phyloP scores from a whole-genome alignment of 441 rosid genomes.

The Populus trichocarpa region DNA sequence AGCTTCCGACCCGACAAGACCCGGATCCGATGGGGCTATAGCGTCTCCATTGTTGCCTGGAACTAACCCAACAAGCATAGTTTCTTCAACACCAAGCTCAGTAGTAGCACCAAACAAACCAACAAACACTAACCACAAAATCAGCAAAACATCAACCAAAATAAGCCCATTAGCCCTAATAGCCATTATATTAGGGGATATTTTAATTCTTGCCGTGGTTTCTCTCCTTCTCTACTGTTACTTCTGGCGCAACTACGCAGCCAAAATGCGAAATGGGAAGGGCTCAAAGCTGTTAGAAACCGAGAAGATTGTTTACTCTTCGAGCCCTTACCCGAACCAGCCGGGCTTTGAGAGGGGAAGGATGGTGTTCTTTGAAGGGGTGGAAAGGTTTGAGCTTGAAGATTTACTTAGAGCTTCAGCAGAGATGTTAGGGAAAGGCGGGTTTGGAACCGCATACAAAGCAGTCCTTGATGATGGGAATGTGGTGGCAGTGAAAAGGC shows the following conservation, averaged over 20 bases:
- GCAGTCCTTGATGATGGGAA: conserved; percentile 71
- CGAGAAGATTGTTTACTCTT: conserved; percentile 39
- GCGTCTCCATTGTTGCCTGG: conserved; percentile 38
- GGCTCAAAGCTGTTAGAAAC: conserved; percentile 41
- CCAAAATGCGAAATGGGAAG: conserved; percentile 48
- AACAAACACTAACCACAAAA: conserved; percentile 9
- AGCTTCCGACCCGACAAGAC: conserved; percentile 48
- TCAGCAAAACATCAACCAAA: conserved; percentile 20
- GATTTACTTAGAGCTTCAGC: conserved; percentile 95
- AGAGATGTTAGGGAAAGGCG: conserved; percentile 95
- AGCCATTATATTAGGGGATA: conserved; percentile 68
- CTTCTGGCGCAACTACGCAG: conserved; percentile 40
- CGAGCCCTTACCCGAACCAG: conserved; percentile 42
- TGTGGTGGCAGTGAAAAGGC: conserved; percentile 91
- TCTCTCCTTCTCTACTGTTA: conserved; percentile 46
- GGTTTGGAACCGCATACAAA: conserved; percentile 93
- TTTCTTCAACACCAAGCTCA: conserved; percentile 37
- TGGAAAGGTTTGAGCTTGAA: conserved; percentile 72
- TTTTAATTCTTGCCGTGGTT: conserved; percentile 35
- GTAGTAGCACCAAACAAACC: conserved; percentile 16
- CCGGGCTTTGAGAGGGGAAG: conserved; percentile 44
- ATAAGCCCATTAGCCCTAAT: conserved; percentile 57
- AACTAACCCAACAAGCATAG: conserved; percentile 49
- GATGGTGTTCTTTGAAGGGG: conserved; percentile 69
- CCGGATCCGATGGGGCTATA: conserved; percentile 33